Evolutionary conservation across 2,329 filamentous ascomycete genomes (phyloP).

Genomic region (Samsoniella hepiali): DNA sequence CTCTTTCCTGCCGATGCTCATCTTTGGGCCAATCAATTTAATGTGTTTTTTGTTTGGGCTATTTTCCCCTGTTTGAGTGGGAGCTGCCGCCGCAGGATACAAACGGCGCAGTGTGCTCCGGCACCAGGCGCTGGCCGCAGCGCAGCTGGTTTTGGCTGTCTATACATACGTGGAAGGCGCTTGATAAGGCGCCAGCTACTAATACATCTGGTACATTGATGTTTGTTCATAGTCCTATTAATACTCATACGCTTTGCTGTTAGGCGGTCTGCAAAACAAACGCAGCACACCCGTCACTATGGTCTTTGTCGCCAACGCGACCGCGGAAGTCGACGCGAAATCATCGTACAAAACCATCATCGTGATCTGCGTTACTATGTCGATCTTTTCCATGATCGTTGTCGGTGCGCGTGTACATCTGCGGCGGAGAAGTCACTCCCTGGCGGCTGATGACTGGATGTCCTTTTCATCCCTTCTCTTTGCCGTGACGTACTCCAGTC

Average conservation of each 20-base stretch:
- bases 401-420: neutral
- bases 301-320: neutral
- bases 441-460: neutral
- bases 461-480: neutral
- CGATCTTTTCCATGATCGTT: neutral
- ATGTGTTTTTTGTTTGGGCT: neutral
- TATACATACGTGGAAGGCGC: neutral
- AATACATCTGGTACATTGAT: neutral
- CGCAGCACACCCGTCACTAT: neutral
- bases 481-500: neutral
- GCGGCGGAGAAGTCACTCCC: neutral
- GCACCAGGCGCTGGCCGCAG: neutral
- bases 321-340: neutral
- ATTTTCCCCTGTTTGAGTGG: neutral
- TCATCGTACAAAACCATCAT: neutral
- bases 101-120: neutral
- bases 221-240: neutral
- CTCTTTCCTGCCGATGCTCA: too few species aligned
- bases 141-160: neutral
- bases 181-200: neutral
- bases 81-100: neutral
- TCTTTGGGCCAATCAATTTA: neutral
- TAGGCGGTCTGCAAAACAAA: too few species aligned
- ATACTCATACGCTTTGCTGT: neutral
- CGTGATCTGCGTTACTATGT: neutral